These are phyloP conservation scores for Chaetomium olivaceum DNA, from an alignment of 2,329 filamentous ascomycete species.

Conservation along the genomic window DNA sequence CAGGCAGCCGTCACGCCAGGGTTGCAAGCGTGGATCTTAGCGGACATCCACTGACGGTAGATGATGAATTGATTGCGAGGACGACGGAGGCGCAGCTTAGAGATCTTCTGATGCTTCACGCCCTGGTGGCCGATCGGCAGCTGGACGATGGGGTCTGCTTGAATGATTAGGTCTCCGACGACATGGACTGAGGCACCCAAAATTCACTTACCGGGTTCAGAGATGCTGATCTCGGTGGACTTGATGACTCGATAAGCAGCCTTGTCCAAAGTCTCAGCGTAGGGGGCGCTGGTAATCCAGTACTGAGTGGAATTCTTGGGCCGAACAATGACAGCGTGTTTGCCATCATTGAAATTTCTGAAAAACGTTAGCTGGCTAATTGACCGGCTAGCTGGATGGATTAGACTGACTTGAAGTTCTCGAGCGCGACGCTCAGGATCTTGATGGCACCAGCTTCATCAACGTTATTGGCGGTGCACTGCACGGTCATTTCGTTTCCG, in stretches of 20 bases:
- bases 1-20: conserved; percentile 24
- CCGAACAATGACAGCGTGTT: conserved; percentile 17
- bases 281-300: conserved; percentile 14
- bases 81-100: conserved; percentile 20
- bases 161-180: conserved; percentile 1
- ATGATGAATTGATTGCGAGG: conserved; percentile 27
- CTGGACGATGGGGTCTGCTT: background rate
- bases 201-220: conserved; percentile 9
- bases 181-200: background rate
- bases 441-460: conserved; percentile 6
- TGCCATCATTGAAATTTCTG: conserved; percentile 22
- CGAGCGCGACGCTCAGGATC: conserved; percentile 2
- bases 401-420: conserved; percentile 16
- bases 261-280: conserved; percentile 11
- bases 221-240: background rate
- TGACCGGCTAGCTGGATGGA: background rate
- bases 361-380: background rate
- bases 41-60: conserved; percentile 27
- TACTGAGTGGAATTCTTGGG: conserved; percentile 10
- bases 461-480: conserved; percentile 15
- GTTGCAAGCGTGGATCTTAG: conserved; percentile 21
- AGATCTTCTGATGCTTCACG: background rate
- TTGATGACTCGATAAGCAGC: conserved; percentile 5
- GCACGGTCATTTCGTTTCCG: conserved; percentile 22
- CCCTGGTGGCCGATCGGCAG: background rate